Evolutionary conservation across 192 early-diverging fungal genomes (phyloP), one percentile per base, ranked within the genome.

Genomic region (Ambispora gerdemannii): DNA sequence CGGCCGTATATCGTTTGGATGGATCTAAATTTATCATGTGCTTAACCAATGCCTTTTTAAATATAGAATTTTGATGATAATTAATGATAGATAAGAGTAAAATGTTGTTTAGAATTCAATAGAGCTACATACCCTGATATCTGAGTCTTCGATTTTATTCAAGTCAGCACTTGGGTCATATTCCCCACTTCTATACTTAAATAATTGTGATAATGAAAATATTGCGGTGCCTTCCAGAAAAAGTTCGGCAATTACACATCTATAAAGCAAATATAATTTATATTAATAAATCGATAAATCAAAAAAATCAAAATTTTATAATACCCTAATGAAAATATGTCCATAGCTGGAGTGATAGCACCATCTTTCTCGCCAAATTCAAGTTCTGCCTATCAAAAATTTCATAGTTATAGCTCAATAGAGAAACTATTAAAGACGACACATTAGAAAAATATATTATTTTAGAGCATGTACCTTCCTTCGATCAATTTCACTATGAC

Each of bases 21-120:
- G 94, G 93, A 62, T 95, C 87, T 10, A 92, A 80, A 64, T 92
- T 88, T 50, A 96, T 92, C 96, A 98, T 98, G 69, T 90, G 86
- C 65, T 74, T 79, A 7, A 98, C 83, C 74, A 98, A 66, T 50
- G 52, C 81, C 78, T 91, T 53, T 53, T 66, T 30, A 20, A 4
- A 62, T 19, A 25, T 61, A 19, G 67, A 24, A 56, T 73, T 38
- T 27, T 20, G 25, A 33, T 51, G 0, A 72, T 15, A 22, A 74
- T 22, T 62, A 75, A 19, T 4, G 43, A 47, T 59, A 13, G 6
- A 25, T 32, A 7, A 22, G 15, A 31, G 62, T 24, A 55, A 77
- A 55, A 77, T 6, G 64, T 38, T 50, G n/a, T n/a, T n/a, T n/a
- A n/a, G n/a, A n/a, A n/a, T n/a, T n/a, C n/a, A n/a, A n/a, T n/a